A percentile compares a stretch with the other conserved stretches of the same genome.
Conservation (phyloP, 495 filamentous ascomycete species). For the Aspergillus homomorphus region DNA sequence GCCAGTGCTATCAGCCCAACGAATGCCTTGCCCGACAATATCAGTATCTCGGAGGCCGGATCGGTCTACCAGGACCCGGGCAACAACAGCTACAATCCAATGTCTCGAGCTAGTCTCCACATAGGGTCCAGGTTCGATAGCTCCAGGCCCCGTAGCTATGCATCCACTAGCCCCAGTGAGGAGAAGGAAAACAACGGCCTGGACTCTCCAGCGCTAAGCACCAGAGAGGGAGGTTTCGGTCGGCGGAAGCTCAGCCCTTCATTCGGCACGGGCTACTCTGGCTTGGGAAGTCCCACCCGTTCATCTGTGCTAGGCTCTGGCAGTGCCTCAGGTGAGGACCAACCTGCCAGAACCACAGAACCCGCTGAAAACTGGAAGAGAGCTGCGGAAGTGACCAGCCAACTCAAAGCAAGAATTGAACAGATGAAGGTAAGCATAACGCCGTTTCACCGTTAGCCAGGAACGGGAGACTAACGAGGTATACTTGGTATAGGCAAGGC, state of each 20-base stretch:
- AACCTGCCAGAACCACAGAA: conserved; percentile 37
- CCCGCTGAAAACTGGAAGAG: conserved; percentile 94
- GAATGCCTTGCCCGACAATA: conserved; percentile 30
- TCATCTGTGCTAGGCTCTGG: conserved; percentile 36
- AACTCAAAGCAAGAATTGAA: conserved; percentile 95
- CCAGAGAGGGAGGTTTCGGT: conserved; percentile 35
- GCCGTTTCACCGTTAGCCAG: neutral
- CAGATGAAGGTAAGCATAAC: conserved; percentile 63
- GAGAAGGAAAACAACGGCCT: conserved; percentile 71
- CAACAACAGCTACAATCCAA: conserved; percentile 28
- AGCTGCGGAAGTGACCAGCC: conserved; percentile 97
- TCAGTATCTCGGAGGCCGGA: conserved; percentile 30
- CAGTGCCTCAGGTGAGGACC: conserved; percentile 38
- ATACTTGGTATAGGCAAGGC: conserved; percentile 31
- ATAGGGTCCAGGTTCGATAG: conserved; percentile 41
- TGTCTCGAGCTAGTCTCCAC: conserved; percentile 34
- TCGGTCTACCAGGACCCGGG: conserved; percentile 38
- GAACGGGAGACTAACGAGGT: conserved; percentile 2
- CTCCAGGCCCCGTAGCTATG: conserved; percentile 59
- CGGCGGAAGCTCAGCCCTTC: conserved; percentile 47
- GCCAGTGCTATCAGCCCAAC: conserved; percentile 43
- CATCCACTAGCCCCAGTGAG: conserved; percentile 66
- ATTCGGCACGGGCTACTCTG: conserved; percentile 51
- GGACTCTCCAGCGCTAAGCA: conserved; percentile 38
- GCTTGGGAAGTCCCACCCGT: conserved; percentile 56